Conservation (phyloP, 1,284 basidiomycete species). For the Puccinia hordei region DNA sequence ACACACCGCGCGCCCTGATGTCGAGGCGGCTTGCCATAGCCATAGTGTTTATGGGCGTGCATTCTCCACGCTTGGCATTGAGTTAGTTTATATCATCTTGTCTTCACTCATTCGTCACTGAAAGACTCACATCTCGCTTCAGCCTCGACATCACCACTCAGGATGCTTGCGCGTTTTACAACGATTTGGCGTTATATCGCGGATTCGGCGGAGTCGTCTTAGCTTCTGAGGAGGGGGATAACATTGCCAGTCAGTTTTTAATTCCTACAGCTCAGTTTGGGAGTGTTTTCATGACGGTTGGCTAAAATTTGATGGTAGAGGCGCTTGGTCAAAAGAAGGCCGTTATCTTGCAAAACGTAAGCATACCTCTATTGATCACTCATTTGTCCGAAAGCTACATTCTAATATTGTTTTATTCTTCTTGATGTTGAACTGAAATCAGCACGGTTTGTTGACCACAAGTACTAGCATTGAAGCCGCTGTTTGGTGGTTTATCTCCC, state of each 20-base stretch:
- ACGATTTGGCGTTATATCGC: conserved; percentile 56
- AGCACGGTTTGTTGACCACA: conserved; percentile 57
- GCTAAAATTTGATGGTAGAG: conserved; percentile 53
- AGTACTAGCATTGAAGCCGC: conserved; percentile 57
- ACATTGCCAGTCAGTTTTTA: conserved; percentile 60
- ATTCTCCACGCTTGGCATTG: conserved; percentile 66
- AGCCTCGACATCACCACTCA: conserved; percentile 60
- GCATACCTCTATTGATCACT: background rate
- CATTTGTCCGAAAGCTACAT: background rate
- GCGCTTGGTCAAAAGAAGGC: conserved; percentile 60
- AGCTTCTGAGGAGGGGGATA: conserved; percentile 65
- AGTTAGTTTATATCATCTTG: conserved; percentile 63
- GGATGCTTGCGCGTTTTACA: conserved; percentile 59
- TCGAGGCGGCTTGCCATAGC: conserved; percentile 69
- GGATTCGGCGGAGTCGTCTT: conserved; percentile 67
- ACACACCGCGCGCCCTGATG: conserved; percentile 67
- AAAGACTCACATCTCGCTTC: conserved; percentile 53
- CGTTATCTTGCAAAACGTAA: conserved; percentile 58
- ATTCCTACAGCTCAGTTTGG: background rate
- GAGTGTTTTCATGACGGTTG: background rate
- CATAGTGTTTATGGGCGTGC: conserved; percentile 68
- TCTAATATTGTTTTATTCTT: background rate
- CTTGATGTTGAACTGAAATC: conserved; percentile 39
- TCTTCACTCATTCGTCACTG: conserved; percentile 53
- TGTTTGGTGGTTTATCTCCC: conserved; percentile 53